These are phyloP conservation scores for Peronosclerospora sorghi DNA, from an alignment of 352 stramenopile species.

Conservation along the genomic window DNA sequence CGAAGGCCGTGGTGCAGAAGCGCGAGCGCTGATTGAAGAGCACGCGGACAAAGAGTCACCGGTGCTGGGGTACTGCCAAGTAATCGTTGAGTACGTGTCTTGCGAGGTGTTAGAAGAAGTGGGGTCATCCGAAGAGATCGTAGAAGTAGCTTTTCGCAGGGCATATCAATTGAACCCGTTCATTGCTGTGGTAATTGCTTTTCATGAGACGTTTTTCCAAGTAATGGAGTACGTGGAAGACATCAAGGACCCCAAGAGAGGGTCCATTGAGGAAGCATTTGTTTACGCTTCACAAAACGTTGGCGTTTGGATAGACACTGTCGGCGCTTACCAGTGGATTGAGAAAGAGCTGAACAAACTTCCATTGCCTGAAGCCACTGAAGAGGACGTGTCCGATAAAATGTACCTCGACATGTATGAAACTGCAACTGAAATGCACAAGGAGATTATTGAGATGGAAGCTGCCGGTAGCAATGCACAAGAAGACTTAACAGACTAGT, in stretches of 20 bases:
- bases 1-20: conserved; percentile 65
- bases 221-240: conserved; percentile 79
- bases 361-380: conserved; percentile 30
- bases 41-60: conserved; percentile 42
- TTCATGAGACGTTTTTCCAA: conserved; percentile 73
- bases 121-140: conserved; percentile 65
- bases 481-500: conserved; percentile 27
- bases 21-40: conserved; percentile 53
- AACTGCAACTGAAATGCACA: conserved; percentile 79
- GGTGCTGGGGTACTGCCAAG: conserved; percentile 70
- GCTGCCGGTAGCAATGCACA: conserved; percentile 25
- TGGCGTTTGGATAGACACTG: conserved; percentile 76
- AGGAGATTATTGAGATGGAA: conserved; percentile 35
- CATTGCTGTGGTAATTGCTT: too few relatives aligned
- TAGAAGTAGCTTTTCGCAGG: conserved; percentile 54
- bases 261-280: conserved; percentile 78
- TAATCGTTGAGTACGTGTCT: conserved; percentile 81
- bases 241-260: conserved; percentile 50
- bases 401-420: conserved; percentile 85
- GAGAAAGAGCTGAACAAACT: conserved; percentile 65
- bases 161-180: conserved; percentile 73
- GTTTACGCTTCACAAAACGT: conserved; percentile 71
- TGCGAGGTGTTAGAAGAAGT: conserved; percentile 81
- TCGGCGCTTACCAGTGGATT: conserved; percentile 70
- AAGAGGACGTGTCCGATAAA: conserved; percentile 47